Evolutionary conservation across 768 basidiomycete species (phyloP), one percentile per base, ranked within the genome.

Genomic region (Lactarius indigo): DNA sequence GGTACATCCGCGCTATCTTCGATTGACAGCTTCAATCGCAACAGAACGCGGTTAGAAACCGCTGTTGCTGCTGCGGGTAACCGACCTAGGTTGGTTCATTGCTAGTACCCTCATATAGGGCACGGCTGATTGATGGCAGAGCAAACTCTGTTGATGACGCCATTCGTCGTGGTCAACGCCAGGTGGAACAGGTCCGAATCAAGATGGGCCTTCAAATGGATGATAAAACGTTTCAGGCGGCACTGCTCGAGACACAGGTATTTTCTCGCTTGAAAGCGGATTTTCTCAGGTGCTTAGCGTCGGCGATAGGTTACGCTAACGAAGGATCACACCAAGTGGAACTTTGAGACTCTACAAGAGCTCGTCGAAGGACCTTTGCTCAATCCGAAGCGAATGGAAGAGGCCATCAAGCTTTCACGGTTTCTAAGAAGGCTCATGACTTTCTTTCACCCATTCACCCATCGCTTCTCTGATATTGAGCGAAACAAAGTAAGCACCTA

Each of bases 131-230:
- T 26, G n/a, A 9, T 28, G 23, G 35, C 66, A 89, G 90, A 74
- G 90, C 90, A 6, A 92, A 90, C 72, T 92, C 87, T 35, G 81
- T 90, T 1, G 93, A 96, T 73, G 96, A 98, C 72, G 84, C 91
- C 2, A 84, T 96, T 37, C 85, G 91, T 35, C 84, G 94, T 56
- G 92, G 92, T 15, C 96, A 97, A 76, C 83, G 92, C 67, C 93
- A 94, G 71, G 89, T 96, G 2, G 94, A 97, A 72, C 91, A 94
- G 72, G 88, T 86, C 30, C 95, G 92, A 76, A 81, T 97, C 62
- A 93, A 94, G 74, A 84, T 91, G 74, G 91, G 89, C 66, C 87
- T 97, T 84, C 91, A 94, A 77, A 92, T 98, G 86, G 97, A 99
- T 74, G 97, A 98, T 76, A 89, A 84, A 75, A 85, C 90, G 5